Conservation (phyloP, 192 early-diverging fungal species). For the Globomyces pollinis-pini region DNA sequence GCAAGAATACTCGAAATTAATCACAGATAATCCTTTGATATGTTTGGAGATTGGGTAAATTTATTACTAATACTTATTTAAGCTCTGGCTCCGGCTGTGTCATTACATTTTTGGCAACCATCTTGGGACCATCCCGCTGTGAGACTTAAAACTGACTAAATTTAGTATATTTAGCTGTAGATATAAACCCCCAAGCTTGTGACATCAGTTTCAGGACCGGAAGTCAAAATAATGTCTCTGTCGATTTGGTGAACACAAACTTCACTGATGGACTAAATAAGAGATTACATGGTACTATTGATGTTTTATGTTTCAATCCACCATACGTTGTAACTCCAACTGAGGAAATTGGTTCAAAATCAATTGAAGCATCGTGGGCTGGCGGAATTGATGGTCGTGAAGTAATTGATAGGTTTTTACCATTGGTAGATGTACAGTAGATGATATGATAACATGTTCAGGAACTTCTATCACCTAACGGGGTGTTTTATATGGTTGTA, state of each 20-base stretch:
- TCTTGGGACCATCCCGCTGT: constrained; percentile 28
- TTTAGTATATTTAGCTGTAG: constrained; percentile 70
- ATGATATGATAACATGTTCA: no score
- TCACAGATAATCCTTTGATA: constrained; percentile 46
- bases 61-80: no score
- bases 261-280: constrained; percentile 49
- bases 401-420: constrained; percentile 74
- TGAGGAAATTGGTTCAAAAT: constrained; percentile 55
- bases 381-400: constrained; percentile 85
- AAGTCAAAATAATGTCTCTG: constrained; percentile 19
- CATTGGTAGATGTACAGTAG: constrained; percentile 46
- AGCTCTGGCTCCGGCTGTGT: constrained; percentile 81
- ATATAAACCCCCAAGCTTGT: constrained; percentile 72
- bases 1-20: constrained; percentile 51
- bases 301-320: constrained; percentile 88
- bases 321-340: constrained; percentile 86
- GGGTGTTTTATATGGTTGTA: constrained; percentile 78
- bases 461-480: constrained; percentile 55
- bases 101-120: constrained; percentile 67
- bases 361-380: constrained; percentile 86
- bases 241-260: constrained; percentile 62
- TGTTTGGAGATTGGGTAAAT: constrained; percentile 91
- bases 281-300: constrained; percentile 49
- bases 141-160: no score
- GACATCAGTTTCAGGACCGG: background rate